Percentiles rank a stretch among this genome's conserved stretches.
Evolutionary conservation across 495 filamentous ascomycete genomes (phyloP).

Genomic region (Trichocladium antarcticum): DNA sequence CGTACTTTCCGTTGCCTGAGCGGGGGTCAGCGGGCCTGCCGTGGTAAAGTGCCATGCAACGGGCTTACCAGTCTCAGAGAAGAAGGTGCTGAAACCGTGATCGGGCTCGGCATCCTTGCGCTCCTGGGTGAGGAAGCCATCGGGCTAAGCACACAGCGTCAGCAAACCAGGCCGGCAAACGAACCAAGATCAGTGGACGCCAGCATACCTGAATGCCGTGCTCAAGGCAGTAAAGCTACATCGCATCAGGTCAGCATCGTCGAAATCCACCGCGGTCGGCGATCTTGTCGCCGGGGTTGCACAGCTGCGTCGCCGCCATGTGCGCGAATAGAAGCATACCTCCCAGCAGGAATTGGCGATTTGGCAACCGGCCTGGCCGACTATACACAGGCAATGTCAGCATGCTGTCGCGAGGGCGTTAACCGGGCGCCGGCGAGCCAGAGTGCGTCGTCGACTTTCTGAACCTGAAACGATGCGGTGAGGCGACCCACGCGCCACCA

Average conservation of each 20-base stretch:
- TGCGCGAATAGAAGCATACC: constrained; percentile 48
- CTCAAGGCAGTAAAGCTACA: constrained; percentile 97
- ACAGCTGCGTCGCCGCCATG: too few species aligned
- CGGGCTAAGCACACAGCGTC: constrained; percentile 54
- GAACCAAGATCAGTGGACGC: neutral
- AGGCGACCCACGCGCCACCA: constrained; percentile 23
- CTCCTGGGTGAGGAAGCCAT: constrained; percentile 98
- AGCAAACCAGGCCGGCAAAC: constrained; percentile 20
- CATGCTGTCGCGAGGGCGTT: constrained; percentile 5
- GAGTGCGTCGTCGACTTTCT: neutral
- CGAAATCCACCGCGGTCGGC: too few species aligned
- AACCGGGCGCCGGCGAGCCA: neutral
- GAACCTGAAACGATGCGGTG: constrained; percentile 22
- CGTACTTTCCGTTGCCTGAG: constrained; percentile 93
- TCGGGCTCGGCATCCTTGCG: constrained; percentile 86
- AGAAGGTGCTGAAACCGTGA: constrained; percentile 99
- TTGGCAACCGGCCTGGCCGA: constrained; percentile 99
- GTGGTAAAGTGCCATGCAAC: neutral
- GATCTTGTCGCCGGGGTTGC: too few species aligned
- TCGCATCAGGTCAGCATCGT: constrained; percentile 14
- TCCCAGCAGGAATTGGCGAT: constrained; percentile 99
- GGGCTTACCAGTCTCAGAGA: constrained; percentile 91
- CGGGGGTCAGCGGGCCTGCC: neutral
- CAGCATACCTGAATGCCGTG: constrained; percentile 94
- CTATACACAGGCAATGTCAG: constrained; percentile 46